Base-by-base conservation (phyloP, 768 basidiomycete species). In the Termitomyces titanicus region DNA sequence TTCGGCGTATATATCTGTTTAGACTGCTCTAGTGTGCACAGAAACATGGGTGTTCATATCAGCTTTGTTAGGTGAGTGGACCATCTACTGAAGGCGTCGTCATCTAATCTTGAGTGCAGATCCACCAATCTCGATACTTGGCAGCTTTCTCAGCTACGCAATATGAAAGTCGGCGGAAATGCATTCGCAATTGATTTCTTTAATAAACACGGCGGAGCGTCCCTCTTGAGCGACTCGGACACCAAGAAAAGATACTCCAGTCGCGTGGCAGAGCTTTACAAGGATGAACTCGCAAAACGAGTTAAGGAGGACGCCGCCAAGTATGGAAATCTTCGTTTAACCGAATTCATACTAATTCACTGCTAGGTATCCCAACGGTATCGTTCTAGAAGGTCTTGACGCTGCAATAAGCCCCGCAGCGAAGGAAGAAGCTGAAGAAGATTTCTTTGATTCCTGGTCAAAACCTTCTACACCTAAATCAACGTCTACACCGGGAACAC, bases 21-120 rank as follows among this genome's bases (percentile, higher is more conserved):
- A 31, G 95, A 99, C 56, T 99, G 97, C 78, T 98, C 96, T 5
- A 90, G 89, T 61, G 75, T 89, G 13, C 97, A 99, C 72, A 80
- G 97, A 51, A 98, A 96, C 69, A 87, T 98, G 85, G 97, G 97
- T 63, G 96, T 98, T 22, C 97, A 99, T 68, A 94, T 99, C 71
- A 91, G 86, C 59, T 99, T 99, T 65, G 96, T 99, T 40, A 78
- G 95, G 93, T 94, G 68, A 63, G 86, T 70, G 10, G 43, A 48
- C 12, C 15, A 18, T 40, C 25, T 31, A 18, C 22, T 35, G 51
- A 24, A 42, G 39, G 34, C 17, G 47, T n/a, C 37, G 44, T 50
- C 22, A 31, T 44, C 45, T 61, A 60, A 60, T 51, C 25, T 31
- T 43, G 61, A 43, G 39, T 68, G 93, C 70, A 95, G 95, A 60